These are phyloP conservation scores for Chaetomium fimeti DNA, from an alignment of 495 filamentous ascomycete genomes.

Conservation along the genomic window DNA sequence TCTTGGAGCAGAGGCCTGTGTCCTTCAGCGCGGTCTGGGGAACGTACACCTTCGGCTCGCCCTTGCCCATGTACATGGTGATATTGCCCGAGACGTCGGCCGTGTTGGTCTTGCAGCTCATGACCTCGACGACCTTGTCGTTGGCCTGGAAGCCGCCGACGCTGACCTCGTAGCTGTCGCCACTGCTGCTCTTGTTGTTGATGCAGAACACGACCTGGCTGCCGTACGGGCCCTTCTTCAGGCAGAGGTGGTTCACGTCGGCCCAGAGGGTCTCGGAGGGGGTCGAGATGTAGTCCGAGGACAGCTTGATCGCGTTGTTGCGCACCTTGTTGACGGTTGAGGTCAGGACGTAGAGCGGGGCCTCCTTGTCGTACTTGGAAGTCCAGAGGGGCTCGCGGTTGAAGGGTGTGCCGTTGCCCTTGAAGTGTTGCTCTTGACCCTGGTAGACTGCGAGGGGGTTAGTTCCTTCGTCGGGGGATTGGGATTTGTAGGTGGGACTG, in stretches of 20 bases:
- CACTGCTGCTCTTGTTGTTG: conserved; percentile 37
- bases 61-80: conserved; percentile 27
- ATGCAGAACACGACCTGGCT: conserved; percentile 40
- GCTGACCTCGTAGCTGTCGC: conserved; percentile 27
- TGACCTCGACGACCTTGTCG: conserved; percentile 34
- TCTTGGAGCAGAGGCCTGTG: conserved; percentile 30
- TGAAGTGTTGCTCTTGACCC: conserved; percentile 74
- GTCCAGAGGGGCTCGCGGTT: conserved; percentile 78
- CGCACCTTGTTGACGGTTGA: conserved; percentile 60
- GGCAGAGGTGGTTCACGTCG: conserved; percentile 57
- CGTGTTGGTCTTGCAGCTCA: conserved; percentile 27
- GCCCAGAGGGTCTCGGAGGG: conserved; percentile 54
- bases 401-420: conserved; percentile 56
- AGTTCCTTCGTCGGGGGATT: not conserved
- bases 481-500: conserved; percentile 1
- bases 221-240: conserved; percentile 65
- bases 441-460: conserved; percentile 32
- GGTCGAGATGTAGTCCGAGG: conserved; percentile 52
- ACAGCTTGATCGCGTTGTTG: conserved; percentile 53
- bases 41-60: conserved; percentile 34
- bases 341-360: conserved; percentile 60
- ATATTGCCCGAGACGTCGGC: conserved; percentile 31
- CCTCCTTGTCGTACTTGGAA: conserved; percentile 56
- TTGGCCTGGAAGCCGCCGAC: conserved; percentile 32
- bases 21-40: conserved; percentile 18